Conservation (phyloP, 352 stramenopile genomes). For the Phytopythium cucurbitacearum region DNA sequence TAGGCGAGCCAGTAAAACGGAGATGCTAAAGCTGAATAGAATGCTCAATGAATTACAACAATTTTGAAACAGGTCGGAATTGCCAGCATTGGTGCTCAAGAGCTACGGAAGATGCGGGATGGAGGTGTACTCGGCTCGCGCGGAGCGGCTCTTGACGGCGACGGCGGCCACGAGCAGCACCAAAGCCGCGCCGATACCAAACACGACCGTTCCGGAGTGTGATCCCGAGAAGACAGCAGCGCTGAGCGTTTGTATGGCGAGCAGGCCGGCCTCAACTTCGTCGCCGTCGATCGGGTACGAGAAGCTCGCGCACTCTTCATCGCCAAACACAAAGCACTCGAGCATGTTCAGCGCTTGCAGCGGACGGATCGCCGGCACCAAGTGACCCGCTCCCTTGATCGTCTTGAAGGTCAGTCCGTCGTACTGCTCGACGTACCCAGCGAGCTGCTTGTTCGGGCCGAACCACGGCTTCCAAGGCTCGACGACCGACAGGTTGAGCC, state of each 20-base stretch:
- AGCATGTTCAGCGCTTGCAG: slow-evolving; percentile 75
- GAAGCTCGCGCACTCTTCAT: slow-evolving; percentile 44
- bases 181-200: neutral
- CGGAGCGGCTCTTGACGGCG: neutral
- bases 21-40: too few species aligned
- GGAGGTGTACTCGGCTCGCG: neutral
- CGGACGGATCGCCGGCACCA: slow-evolving; percentile 77
- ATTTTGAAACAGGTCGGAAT: too few species aligned
- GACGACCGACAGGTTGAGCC: slow-evolving; percentile 56
- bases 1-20: too few species aligned
- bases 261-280: slow-evolving; percentile 5
- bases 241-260: neutral
- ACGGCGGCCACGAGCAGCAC: neutral
- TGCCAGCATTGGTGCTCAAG: too few species aligned
- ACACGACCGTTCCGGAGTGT: too few species aligned
- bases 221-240: neutral
- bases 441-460: slow-evolving; percentile 77
- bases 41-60: too few species aligned
- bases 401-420: slow-evolving; percentile 88
- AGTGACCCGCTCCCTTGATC: slow-evolving; percentile 90
- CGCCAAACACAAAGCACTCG: slow-evolving; percentile 77
- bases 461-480: slow-evolving; percentile 76
- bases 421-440: slow-evolving; percentile 85
- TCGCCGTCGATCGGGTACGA: slow-evolving; percentile 40
- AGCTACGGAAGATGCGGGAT: neutral